Evolutionary conservation across 257 asterid species (phyloP).

Genomic region (Fraxinus excelsior): DNA sequence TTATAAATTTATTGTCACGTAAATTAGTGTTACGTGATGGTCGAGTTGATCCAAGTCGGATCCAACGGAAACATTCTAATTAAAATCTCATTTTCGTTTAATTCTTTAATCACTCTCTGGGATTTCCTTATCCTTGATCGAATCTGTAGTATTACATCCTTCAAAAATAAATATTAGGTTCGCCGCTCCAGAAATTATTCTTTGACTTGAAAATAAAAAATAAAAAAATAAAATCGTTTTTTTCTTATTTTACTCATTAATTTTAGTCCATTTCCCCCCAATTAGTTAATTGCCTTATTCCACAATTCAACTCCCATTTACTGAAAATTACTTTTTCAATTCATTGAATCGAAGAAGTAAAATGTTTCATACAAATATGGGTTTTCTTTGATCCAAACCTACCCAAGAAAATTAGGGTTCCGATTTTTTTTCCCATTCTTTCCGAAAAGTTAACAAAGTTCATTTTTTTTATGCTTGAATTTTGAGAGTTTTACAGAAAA

Average conservation of each 20-base stretch:
- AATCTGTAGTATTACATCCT: not conserved
- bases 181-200: not conserved
- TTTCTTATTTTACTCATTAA: not conserved
- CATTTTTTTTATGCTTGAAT: not conserved
- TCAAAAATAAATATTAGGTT: not conserved
- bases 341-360: not conserved
- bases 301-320: conserved; percentile 6
- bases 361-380: not conserved
- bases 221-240: not conserved
- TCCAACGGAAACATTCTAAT: no score
- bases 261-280: not conserved
- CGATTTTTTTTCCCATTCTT: conserved; percentile 4
- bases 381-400: not conserved
- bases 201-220: not conserved
- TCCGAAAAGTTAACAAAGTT: conserved; percentile 10
- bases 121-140: no score
- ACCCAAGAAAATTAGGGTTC: conserved; percentile 20
- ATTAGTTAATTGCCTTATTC: not conserved
- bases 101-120: not conserved
- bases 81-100: not conserved
- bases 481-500: conserved; percentile 8
- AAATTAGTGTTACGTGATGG: no score
- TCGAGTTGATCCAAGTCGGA: no score
- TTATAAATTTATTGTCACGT: no score
- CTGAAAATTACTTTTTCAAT: not conserved